Evolutionary conservation across 192 early-diverging fungal genomes (phyloP).

Genomic region (Dissophora ornata): DNA sequence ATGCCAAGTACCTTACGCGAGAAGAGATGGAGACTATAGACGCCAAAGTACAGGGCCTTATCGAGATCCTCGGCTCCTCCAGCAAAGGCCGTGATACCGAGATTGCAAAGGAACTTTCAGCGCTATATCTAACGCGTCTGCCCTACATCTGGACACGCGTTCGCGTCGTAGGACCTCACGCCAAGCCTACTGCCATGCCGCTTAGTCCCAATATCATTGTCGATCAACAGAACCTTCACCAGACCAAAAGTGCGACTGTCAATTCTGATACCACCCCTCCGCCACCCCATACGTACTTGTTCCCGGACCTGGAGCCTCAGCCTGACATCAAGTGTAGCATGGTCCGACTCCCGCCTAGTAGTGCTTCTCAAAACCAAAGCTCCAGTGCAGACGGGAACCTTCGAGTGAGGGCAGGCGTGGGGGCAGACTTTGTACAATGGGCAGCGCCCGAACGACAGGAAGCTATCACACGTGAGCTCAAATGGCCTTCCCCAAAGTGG

Average conservation of each 20-base stretch:
- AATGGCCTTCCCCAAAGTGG: slow-evolving; percentile 1
- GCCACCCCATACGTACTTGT: too few relatives aligned
- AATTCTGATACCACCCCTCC: too few relatives aligned
- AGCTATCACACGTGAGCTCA: background rate
- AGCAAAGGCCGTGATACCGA: slow-evolving; percentile 1
- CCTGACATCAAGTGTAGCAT: slow-evolving; percentile 27
- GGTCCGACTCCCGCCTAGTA: slow-evolving; percentile 7
- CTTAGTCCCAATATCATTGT: slow-evolving; percentile 24
- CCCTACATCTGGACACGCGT: slow-evolving; percentile 48
- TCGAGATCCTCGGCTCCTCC: slow-evolving; percentile 12
- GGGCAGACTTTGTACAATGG: background rate
- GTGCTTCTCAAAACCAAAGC: background rate
- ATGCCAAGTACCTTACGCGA: slow-evolving; percentile 3
- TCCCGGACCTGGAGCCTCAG: slow-evolving; percentile 11
- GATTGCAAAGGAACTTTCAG: slow-evolving; percentile 26
- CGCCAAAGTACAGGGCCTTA: slow-evolving; percentile 7
- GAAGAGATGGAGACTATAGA: slow-evolving; percentile 38
- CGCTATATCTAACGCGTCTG: slow-evolving; percentile 7
- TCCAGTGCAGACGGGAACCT: too few relatives aligned
- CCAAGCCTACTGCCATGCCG: background rate
- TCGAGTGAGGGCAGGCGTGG: background rate
- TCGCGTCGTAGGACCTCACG: background rate
- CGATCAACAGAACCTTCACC: background rate
- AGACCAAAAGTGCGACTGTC: too few relatives aligned
- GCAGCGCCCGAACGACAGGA: background rate